Base-by-base conservation (phyloP, 805 yeast genomes). In the Cephaloascus fragrans region DNA sequence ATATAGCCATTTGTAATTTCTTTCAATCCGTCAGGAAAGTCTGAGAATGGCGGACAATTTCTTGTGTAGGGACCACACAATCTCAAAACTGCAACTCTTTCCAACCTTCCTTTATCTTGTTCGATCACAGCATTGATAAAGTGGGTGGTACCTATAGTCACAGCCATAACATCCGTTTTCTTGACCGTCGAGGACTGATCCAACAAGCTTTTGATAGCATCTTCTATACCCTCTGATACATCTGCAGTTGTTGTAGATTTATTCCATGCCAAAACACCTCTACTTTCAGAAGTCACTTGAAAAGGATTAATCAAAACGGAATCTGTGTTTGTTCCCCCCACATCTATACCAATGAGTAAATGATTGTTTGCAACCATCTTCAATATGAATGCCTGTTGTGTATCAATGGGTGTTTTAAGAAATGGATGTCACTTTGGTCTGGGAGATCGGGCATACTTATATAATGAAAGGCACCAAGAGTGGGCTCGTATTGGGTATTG, bases 61-160 rank as follows among this genome's bases (percentile, higher is more conserved):
- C 47, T 47, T 1, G 70, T 55, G 45, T 66, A 69, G 2, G 69
- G 70, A 5, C 72, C 69, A 45, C 67, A 62, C 10, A 71, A 42
- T 45, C 76, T 49, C 15, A 70, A 39, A 3, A 69, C 72, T 0
- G 73, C 75, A n/a, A 69, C 73, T 37, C 47, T 54, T 17, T 65
- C 71, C 36, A 69, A 47, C 36, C 70, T 49, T 3, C 64, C 61
- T 19, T 49, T 43, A 46, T 69, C 74, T 41, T 62, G 62, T 46
- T 70, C 75, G 18, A 71, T 57, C 18, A 70, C 71, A 14, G 75
- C 73, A 51, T 70, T 70, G 48, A 70, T 68, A 51, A 70, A 70
- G 43, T 70, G 75, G 1, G 75, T 71, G 3, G 75, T 71, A n/a
- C 76, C 75, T 43, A 71, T 69, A 2, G 73, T 68, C n/a, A 69